A percentile compares a stretch with the other conserved stretches of the same genome.
phyloP scores from a whole-genome alignment of 768 basidiomycete genomes.

The Xerocomellus intermedius region DNA sequence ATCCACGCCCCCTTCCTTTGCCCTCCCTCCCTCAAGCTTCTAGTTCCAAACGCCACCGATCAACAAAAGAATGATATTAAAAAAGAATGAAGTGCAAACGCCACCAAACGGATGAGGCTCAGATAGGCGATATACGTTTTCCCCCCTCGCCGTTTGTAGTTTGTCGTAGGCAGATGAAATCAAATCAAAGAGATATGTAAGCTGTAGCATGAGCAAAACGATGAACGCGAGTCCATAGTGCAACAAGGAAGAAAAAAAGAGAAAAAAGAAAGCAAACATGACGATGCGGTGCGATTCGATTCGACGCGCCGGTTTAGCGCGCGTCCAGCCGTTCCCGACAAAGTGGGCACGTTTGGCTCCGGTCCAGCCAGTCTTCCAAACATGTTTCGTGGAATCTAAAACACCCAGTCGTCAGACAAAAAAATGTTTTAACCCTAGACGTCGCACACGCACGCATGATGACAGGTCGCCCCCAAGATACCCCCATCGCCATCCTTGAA shows the following conservation, averaged over 20 bases:
- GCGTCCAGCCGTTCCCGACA: slow-evolving; percentile 50
- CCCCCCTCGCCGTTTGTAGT: not conserved
- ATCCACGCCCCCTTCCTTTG: not conserved
- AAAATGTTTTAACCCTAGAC: not conserved
- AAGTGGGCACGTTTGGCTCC: slow-evolving; percentile 61
- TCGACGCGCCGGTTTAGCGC: slow-evolving; percentile 11
- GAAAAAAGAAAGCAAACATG: not conserved
- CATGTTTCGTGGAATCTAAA: slow-evolving; percentile 61
- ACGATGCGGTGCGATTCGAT: not conserved
- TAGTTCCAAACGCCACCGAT: slow-evolving; percentile 7
- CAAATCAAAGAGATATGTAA: slow-evolving; percentile 6
- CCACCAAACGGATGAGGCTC: slow-evolving; percentile 1
- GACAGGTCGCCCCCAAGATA: slow-evolving; percentile 55
- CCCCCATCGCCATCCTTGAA: slow-evolving; percentile 60
- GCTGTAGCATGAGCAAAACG: slow-evolving; percentile 10
- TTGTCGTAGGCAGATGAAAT: slow-evolving; percentile 6
- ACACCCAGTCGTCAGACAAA: not conserved
- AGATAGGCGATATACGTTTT: slow-evolving; percentile 10
- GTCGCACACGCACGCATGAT: slow-evolving; percentile 48
- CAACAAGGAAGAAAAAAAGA: not conserved
- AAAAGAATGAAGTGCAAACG: slow-evolving; percentile 27
- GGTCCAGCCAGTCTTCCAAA: slow-evolving; percentile 58
- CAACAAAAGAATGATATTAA: slow-evolving; percentile 28
- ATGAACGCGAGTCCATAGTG: slow-evolving; percentile 16
- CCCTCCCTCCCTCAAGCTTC: not conserved